These are phyloP conservation scores for Anisodus acutangulus DNA, from an alignment of 257 asterid species.

Conservation along the genomic window DNA sequence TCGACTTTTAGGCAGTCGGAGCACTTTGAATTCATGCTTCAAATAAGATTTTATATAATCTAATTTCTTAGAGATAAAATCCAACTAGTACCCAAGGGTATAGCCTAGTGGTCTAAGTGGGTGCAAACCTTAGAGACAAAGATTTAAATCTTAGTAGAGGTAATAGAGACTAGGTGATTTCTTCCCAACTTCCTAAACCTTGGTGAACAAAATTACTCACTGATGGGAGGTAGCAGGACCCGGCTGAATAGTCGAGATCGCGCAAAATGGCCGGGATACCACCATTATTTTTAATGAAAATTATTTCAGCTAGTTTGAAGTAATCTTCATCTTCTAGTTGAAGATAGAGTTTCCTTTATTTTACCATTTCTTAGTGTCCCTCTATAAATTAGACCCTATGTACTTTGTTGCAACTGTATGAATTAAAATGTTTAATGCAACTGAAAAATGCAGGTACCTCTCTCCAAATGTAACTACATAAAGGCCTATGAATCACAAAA, in stretches of 20 bases:
- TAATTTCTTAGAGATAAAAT: neutral
- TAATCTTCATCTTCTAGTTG: neutral
- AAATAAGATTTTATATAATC: neutral
- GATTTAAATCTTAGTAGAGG: neutral
- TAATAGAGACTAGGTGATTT: neutral
- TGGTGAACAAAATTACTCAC: neutral
- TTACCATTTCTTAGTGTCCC: neutral
- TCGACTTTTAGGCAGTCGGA: neutral
- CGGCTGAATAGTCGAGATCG: neutral
- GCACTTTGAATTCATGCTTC: neutral
- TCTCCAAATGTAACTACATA: no score
- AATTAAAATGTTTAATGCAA: neutral
- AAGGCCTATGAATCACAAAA: no score
- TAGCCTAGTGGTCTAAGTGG: neutral
- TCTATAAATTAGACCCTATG: neutral
- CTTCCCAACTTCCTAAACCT: neutral
- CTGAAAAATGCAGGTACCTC: neutral
- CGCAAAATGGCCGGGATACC: neutral
- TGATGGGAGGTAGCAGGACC: neutral
- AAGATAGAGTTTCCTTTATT: neutral
- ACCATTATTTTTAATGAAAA: neutral
- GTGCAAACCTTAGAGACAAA: neutral
- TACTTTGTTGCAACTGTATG: neutral
- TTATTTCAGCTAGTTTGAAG: neutral
- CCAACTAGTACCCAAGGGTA: neutral